Conservation (phyloP, 2,329 filamentous ascomycete species). For the Colletotrichum musicola region DNA sequence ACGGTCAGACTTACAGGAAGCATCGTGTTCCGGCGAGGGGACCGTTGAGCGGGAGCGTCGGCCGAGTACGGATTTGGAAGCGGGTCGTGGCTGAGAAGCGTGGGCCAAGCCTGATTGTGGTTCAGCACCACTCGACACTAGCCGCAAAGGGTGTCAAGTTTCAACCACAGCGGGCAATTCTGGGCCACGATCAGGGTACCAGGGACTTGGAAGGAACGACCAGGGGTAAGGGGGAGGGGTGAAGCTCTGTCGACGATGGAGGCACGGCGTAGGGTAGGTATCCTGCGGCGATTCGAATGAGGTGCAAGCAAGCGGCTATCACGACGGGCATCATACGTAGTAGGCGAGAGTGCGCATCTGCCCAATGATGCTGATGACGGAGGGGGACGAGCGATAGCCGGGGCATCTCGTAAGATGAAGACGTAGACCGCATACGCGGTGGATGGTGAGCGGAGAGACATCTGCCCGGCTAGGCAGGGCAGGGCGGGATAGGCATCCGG, state of each 20-base stretch:
- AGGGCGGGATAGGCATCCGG: slow-evolving; percentile 21
- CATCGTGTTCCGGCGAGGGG: slow-evolving; percentile 12
- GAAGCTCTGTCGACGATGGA: background rate
- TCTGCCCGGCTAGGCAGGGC: slow-evolving; percentile 3
- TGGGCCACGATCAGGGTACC: slow-evolving; percentile 20
- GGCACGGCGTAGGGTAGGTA: slow-evolving; percentile 22
- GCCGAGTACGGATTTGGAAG: slow-evolving; percentile 29
- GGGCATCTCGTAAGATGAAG: slow-evolving; percentile 24
- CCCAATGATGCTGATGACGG: slow-evolving; percentile 15
- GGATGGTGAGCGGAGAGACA: slow-evolving; percentile 24
- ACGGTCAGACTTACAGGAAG: slow-evolving; percentile 18
- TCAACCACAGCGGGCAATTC: slow-evolving; percentile 21
- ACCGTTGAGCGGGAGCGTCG: slow-evolving; percentile 18
- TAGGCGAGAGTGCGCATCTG: background rate
- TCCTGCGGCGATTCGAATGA: background rate
- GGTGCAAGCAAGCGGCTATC: slow-evolving; percentile 12
- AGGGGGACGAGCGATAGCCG: background rate
- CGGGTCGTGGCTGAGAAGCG: slow-evolving; percentile 28
- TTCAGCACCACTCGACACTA: slow-evolving; percentile 15
- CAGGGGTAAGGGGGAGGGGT: slow-evolving; percentile 27
- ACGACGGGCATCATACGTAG: slow-evolving; percentile 1
- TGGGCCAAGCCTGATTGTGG: slow-evolving; percentile 26
- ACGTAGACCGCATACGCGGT: slow-evolving; percentile 6
- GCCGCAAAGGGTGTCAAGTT: slow-evolving; percentile 22
- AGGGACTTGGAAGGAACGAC: slow-evolving; percentile 19